Evolutionary conservation across 2,329 filamentous ascomycete species (phyloP).

Genomic region (Colletotrichum euphorbiae): DNA sequence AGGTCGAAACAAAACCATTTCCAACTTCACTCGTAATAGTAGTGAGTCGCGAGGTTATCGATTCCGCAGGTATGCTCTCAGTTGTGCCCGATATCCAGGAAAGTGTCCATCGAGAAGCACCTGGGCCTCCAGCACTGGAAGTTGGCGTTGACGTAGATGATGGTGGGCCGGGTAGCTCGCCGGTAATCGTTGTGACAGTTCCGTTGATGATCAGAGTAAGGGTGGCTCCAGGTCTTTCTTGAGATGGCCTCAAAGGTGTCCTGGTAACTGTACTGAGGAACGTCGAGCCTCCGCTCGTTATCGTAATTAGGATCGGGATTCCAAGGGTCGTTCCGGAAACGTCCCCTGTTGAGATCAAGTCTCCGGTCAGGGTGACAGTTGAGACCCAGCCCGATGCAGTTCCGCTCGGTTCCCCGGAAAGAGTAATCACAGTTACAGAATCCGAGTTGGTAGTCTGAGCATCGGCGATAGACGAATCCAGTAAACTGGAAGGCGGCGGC

Average conservation of each 20-base stretch:
- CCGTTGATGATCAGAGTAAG: neutral
- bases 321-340: too few species aligned
- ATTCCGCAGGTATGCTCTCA: neutral
- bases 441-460: neutral
- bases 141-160: neutral
- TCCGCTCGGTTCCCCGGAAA: neutral
- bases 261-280: neutral
- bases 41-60: neutral
- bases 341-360: too few species aligned
- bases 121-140: neutral
- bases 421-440: neutral
- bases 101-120: neutral
- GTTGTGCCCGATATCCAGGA: neutral
- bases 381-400: neutral
- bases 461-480: neutral
- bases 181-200: neutral
- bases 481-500: neutral
- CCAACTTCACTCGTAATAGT: conserved; percentile 10
- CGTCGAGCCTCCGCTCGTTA: neutral
- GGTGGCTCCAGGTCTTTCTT: neutral
- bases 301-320: neutral
- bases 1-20: neutral
- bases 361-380: neutral
- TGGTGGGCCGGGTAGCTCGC: neutral
- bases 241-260: neutral